Base-by-base conservation (phyloP, 1,139 yeast species). In the Yamadazyma sp. region DNA sequence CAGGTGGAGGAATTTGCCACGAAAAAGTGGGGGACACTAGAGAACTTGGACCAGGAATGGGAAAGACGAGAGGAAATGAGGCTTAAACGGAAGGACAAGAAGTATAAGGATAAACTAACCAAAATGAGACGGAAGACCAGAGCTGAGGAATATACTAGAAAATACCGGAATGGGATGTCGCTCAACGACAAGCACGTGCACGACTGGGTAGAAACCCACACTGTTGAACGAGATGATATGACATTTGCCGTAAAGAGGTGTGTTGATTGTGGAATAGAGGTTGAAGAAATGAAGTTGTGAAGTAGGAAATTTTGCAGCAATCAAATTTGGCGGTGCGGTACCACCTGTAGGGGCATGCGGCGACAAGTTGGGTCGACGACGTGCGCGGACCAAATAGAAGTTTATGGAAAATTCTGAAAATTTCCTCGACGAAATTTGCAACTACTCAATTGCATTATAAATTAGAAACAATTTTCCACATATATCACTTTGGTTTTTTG, bases 11-110 rank as follows among this genome's bases (percentile, higher is more conserved):
- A 83, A 52, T 86, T 76, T 63, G 96, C 98, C 0, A 86, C 82
- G 67, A 82, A 85, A 56, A 92, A 92, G 62, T 94, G 99, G 99
- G 96, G 95, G 2, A 84, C 95, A 0, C 76, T 85, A 4, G 96
- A 89, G 35, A 88, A 85, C 0, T 63, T 94, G 29, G 99, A 94
- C 58, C 73, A 76, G n/a, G 98, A 94, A 59, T 94, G 95, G 86
- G 87, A 87, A 50, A 64, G 85, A 37, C 66, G 98, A 28, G 96
- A 87, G 57, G 79, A 74, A 34, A 74, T 78, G 54, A 79, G 87
- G 47, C 70, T 86, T 18, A 76, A 78, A 40, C 67, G 96, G 34
- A 76, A 87, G 46, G 97, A 89, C 49, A 82, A 82, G 54, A 83
- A 80, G 57, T 92, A 87, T 57, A 80, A 85, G 47, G 75, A 76